phyloP scores from a whole-genome alignment of 768 basidiomycete species.

The Suillus paluster region DNA sequence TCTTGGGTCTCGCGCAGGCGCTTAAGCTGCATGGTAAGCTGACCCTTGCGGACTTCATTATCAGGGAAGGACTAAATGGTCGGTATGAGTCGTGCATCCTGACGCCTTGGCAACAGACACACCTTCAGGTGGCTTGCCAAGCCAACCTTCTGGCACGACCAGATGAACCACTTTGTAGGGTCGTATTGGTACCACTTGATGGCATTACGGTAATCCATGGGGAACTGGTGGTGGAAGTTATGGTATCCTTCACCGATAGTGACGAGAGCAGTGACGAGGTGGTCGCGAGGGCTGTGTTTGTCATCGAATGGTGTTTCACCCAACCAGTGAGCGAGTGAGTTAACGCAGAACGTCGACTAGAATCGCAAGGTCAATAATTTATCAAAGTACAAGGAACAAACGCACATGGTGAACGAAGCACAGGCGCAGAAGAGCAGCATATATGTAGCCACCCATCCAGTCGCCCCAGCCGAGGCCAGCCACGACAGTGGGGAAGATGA shows the following conservation, averaged over 20 bases:
- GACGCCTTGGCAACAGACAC: not conserved
- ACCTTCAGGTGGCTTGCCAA: constrained; percentile 63
- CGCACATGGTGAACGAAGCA: constrained; percentile 88
- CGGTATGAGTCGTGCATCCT: not conserved
- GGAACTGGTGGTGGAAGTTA: constrained; percentile 98
- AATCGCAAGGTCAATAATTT: not conserved
- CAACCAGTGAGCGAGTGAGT: constrained; percentile 96
- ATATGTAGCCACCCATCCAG: constrained; percentile 83
- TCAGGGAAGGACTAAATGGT: constrained; percentile 55
- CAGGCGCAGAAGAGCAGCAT: constrained; percentile 78
- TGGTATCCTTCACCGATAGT: constrained; percentile 98
- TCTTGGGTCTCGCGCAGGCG: constrained; percentile 81
- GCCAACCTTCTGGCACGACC: constrained; percentile 51
- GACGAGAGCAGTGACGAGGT: constrained; percentile 84
- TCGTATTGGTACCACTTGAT: constrained; percentile 93
- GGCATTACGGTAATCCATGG: constrained; percentile 96
- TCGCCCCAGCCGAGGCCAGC: constrained; percentile 87
- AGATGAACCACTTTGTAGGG: constrained; percentile 91
- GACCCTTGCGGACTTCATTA: constrained; percentile 82
- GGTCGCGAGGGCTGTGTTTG: constrained; percentile 92
- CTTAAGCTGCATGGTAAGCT: constrained; percentile 94
- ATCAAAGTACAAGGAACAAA: constrained; percentile 19
- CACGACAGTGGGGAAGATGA: constrained; percentile 76
- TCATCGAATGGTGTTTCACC: constrained; percentile 93
- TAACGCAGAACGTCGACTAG: constrained; percentile 95